A percentile compares a stretch with the other conserved stretches of the same genome.
Evolutionary conservation across 441 rosid species (phyloP).

Genomic region (Eutrema salsugineum): DNA sequence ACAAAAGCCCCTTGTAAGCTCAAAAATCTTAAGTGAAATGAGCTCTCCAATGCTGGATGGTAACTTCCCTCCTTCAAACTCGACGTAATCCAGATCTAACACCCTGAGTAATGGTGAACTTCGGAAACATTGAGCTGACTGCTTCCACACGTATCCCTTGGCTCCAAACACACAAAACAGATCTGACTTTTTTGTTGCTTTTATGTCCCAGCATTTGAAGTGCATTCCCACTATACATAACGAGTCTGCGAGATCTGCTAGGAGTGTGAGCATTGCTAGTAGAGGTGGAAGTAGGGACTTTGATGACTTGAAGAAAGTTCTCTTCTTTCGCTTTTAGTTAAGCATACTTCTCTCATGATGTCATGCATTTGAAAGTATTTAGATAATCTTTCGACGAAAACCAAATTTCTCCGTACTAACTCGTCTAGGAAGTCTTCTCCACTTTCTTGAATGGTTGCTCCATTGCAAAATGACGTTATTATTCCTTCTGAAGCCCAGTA

Average conservation of each 20-base stretch:
- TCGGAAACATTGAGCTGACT: not conserved
- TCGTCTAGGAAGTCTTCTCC: slow-evolving; percentile 22
- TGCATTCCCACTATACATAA: not conserved
- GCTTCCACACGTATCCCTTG: not conserved
- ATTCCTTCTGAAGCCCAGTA: slow-evolving; percentile 32
- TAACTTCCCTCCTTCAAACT: slow-evolving; percentile 1
- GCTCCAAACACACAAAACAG: not conserved
- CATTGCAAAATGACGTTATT: no score
- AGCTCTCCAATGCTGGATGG: slow-evolving; percentile 14
- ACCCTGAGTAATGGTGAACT: not conserved
- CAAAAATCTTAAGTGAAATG: slow-evolving; percentile 14
- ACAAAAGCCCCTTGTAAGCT: not conserved
- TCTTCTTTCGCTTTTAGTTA: slow-evolving; percentile 30
- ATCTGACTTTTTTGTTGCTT: slow-evolving; percentile 1
- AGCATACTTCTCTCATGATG: no score
- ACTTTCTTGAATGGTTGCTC: not conserved
- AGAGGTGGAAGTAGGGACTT: not conserved
- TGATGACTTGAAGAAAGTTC: not conserved
- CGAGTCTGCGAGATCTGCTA: slow-evolving; percentile 10
- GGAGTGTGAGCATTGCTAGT: not conserved
- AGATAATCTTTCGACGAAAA: not conserved
- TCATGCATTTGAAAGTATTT: no score
- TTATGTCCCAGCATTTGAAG: not conserved
- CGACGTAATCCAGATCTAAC: not conserved
- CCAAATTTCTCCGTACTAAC: slow-evolving; percentile 7